Evolutionary conservation across 2,329 filamentous ascomycete genomes (phyloP).

Genomic region (Shiraia sp.): DNA sequence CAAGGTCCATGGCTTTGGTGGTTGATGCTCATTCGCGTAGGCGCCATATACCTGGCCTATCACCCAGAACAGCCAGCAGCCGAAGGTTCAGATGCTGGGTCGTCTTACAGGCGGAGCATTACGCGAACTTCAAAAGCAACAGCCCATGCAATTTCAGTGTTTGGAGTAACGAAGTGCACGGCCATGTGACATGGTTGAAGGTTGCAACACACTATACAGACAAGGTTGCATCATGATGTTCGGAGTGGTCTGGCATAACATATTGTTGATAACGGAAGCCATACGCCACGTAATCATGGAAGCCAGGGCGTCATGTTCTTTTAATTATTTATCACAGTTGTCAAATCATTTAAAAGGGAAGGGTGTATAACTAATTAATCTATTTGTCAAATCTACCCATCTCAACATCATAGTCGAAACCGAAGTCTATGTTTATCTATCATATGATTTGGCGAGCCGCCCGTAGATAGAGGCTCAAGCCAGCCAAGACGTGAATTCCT

Average conservation of each 20-base stretch:
- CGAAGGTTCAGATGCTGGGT: not conserved
- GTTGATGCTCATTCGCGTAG: constrained; percentile 34
- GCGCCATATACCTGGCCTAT: constrained; percentile 24
- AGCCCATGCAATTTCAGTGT: not conserved
- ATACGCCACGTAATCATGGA: no score
- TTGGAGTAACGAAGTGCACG: not conserved
- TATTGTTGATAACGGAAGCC: no score
- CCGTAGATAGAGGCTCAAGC: constrained; percentile 16
- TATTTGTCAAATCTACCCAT: constrained; percentile 5
- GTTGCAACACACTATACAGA: not conserved
- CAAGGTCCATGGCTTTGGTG: constrained; percentile 22
- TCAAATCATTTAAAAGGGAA: no score
- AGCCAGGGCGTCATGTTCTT: no score
- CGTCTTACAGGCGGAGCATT: not conserved
- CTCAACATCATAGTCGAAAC: constrained; percentile 1
- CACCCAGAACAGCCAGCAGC: constrained; percentile 7
- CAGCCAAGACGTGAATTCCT: constrained; percentile 9
- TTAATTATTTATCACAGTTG: no score
- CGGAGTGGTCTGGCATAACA: no score
- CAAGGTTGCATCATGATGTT: not conserved
- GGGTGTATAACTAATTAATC: not conserved
- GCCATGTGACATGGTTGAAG: not conserved
- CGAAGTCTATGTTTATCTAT: constrained; percentile 27
- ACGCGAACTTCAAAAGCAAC: not conserved
- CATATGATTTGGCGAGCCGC: constrained; percentile 10